Conservation (phyloP, 1,284 basidiomycete genomes). For the Coniferiporia sulphurascens region DNA sequence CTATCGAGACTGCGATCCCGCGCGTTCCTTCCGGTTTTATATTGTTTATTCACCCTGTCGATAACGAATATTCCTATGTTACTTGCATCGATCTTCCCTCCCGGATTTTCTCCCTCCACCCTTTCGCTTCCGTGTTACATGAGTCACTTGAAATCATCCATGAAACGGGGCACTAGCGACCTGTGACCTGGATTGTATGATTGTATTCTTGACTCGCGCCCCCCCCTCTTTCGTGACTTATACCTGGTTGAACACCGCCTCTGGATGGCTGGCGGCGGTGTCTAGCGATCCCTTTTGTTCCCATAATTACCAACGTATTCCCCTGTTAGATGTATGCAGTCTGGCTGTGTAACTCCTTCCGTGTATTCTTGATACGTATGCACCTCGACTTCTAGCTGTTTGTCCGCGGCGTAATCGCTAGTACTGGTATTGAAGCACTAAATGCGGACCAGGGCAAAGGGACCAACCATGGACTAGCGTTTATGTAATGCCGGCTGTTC, state of each 20-base stretch:
- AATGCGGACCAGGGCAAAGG: too few relatives aligned
- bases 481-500: too few relatives aligned
- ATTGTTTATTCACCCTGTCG: slow-evolving; percentile 7
- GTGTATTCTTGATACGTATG: slow-evolving; percentile 17
- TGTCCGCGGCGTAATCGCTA: not conserved
- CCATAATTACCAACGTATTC: not conserved
- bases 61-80: slow-evolving; percentile 13
- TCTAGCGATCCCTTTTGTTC: slow-evolving; percentile 5
- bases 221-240: not conserved
- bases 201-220: slow-evolving; percentile 1
- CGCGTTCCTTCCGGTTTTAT: slow-evolving; percentile 2
- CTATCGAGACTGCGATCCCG: slow-evolving; percentile 5
- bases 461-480: too few relatives aligned
- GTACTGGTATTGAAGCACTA: too few relatives aligned
- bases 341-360: slow-evolving; percentile 11
- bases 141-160: not conserved
- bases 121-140: not conserved
- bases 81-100: slow-evolving; percentile 8
- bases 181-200: slow-evolving; percentile 2
- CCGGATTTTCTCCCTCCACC: not conserved
- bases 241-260: slow-evolving; percentile 5
- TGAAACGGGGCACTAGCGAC: not conserved
- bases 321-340: slow-evolving; percentile 16
- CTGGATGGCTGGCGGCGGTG: not conserved
- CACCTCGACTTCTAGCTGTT: not conserved